phyloP scores from a whole-genome alignment of 352 stramenopile genomes.

The Globisporangium cederbergense region DNA sequence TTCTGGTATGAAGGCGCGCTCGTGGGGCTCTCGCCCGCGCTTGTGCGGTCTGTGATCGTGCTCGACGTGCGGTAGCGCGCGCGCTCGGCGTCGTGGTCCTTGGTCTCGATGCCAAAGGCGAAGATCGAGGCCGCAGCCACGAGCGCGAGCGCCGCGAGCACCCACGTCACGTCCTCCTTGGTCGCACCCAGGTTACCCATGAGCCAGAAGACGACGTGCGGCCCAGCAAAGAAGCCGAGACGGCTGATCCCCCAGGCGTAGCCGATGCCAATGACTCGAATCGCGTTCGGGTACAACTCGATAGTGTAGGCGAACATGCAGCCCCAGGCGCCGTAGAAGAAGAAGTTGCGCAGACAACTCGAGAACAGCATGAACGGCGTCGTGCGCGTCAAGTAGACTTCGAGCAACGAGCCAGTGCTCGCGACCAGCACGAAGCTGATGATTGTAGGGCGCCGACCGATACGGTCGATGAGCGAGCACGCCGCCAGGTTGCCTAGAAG shows the following conservation, averaged over 20 bases:
- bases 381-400: slow-evolving; percentile 20
- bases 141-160: neutral
- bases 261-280: slow-evolving; percentile 17
- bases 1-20: neutral
- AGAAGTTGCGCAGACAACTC: neutral
- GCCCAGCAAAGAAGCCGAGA: slow-evolving; percentile 14
- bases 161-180: neutral
- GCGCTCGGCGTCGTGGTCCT: neutral
- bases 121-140: neutral
- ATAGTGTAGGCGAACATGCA: neutral
- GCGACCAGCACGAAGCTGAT: slow-evolving; percentile 12
- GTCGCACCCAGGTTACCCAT: neutral
- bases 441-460: slow-evolving; percentile 27
- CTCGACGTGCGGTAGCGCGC: neutral
- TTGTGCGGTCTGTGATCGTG: neutral
- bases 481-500: slow-evolving; percentile 29
- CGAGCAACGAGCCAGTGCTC: slow-evolving; percentile 14
- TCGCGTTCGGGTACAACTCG: slow-evolving; percentile 18
- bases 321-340: neutral
- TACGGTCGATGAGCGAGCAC: slow-evolving; percentile 28
- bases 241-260: slow-evolving; percentile 19
- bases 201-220: slow-evolving; percentile 12
- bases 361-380: slow-evolving; percentile 6
- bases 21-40: neutral
- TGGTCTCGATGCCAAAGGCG: neutral